Evolutionary conservation across 2,329 filamentous ascomycete genomes (phyloP), one percentile per base, ranked within the genome.

Genomic region (Fusarium sp.): DNA sequence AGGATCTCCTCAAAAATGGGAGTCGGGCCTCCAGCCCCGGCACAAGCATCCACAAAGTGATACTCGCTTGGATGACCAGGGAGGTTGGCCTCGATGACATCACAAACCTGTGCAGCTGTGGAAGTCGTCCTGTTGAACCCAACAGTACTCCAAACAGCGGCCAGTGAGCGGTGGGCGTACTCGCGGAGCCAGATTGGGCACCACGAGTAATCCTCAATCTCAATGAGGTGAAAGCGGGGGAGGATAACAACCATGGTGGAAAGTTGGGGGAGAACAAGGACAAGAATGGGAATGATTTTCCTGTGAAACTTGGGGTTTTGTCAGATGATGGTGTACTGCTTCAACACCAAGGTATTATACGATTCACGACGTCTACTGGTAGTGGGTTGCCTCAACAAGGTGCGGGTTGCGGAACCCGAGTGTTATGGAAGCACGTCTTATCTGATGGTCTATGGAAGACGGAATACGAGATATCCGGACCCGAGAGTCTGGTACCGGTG

Each of bases 191-290:
- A 76, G 50, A 66, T 69, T 20, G 74, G 74, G 47, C 74, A 76
- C 74, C 74, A 76, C 10, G 68, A 66, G 45, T 76, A 74, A 9
- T 76, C 74, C 59, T 74, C 74, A 20, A 76, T 76, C 33, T 76
- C 74, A 22, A 76, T 69, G 62, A 76, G 74, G 47, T 76, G 74
- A 52, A 76, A 67, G n/a, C 74, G 74, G 27, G 74, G 74, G 11
- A 69, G 61, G 11, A 76, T 65, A 47, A 76, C 71, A 20, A 74
- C 45, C 73, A 75, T 75, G 30, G 22, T 56, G 63, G 22, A 32
- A 14, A 35, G 8, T 5, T n/a, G 52, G 52, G n/a, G 25, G 33
- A 11, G 15, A 20, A n/a, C 25, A 14, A 15, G 0, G 27, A 33
- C 15, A 9, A 30, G 58, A 60, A 57, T 33, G 52, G 52, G 52